Evolutionary conservation across 306 rosid genomes (phyloP).

Genomic region (Astragalus glycyphyllos): DNA sequence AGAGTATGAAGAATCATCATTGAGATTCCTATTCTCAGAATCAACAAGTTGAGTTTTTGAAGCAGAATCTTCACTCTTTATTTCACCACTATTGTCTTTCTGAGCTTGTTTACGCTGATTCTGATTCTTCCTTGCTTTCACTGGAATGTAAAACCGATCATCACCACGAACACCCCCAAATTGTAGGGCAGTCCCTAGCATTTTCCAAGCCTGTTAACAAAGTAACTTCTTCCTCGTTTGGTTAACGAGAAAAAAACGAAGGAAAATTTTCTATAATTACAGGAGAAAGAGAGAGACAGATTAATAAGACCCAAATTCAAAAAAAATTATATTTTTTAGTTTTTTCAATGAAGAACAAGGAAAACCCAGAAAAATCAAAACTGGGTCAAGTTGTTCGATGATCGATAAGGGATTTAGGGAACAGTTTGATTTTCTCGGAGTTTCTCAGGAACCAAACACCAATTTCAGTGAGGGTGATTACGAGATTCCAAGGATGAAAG

Average conservation of each 20-base stretch:
- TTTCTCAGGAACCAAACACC: constrained; percentile 45
- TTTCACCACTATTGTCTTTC: constrained; percentile 55
- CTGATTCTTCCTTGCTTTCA: constrained; percentile 64
- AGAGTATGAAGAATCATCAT: constrained; percentile 44
- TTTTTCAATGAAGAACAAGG: constrained; percentile 21
- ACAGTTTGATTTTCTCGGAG: not conserved
- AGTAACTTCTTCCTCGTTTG: constrained; percentile 24
- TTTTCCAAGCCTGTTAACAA: constrained; percentile 47
- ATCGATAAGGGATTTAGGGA: constrained; percentile 10
- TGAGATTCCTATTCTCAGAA: constrained; percentile 45
- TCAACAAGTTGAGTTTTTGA: constrained; percentile 44
- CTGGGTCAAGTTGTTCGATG: constrained; percentile 24
- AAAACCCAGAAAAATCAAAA: constrained; percentile 28
- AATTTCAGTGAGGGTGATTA: constrained; percentile 26
- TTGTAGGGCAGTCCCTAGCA: constrained; percentile 70
- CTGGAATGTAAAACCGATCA: constrained; percentile 71
- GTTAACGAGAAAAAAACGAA: constrained; percentile 24
- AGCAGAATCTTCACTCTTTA: constrained; percentile 51
- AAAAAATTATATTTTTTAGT: constrained; percentile 17
- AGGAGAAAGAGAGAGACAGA: not conserved
- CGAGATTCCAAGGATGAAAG: constrained; percentile 13
- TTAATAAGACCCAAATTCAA: constrained; percentile 21
- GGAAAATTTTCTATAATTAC: not conserved
- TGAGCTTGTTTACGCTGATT: constrained; percentile 65
- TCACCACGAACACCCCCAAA: constrained; percentile 63